These are phyloP conservation scores for Myxozyma nipponensis DNA, from an alignment of 805 yeast species.

Conservation along the genomic window DNA sequence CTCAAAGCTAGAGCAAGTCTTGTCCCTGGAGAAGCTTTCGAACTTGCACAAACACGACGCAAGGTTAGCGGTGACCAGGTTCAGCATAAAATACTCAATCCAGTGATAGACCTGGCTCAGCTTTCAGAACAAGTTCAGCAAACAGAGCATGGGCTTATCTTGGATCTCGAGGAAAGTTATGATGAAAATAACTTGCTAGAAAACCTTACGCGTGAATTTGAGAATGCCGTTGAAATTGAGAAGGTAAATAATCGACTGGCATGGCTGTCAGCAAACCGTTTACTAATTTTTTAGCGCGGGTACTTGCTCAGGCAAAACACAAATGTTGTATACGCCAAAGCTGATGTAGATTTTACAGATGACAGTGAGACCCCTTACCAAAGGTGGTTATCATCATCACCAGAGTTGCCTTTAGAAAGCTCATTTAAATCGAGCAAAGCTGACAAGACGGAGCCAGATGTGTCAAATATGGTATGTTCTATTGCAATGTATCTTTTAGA, in stretches of 20 bases:
- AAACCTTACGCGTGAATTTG: constrained; percentile 19
- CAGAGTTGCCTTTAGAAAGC: neutral
- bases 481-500: too few species aligned
- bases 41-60: constrained; percentile 10
- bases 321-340: constrained; percentile 18
- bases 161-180: constrained; percentile 19
- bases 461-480: too few species aligned
- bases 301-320: constrained; percentile 24
- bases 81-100: constrained; percentile 8
- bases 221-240: constrained; percentile 19
- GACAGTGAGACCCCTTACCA: constrained; percentile 3
- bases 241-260: constrained; percentile 4
- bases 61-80: constrained; percentile 16
- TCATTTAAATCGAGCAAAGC: too few species aligned
- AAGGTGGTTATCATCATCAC: neutral
- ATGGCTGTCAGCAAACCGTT: neutral
- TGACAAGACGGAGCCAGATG: too few species aligned
- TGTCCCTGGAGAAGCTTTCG: constrained; percentile 16
- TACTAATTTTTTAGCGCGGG: constrained; percentile 14
- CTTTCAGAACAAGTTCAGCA: neutral
- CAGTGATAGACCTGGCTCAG: constrained; percentile 4
- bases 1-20: constrained; percentile 21
- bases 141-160: neutral
- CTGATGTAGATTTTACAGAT: constrained; percentile 12
- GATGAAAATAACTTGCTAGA: constrained; percentile 6